Evolutionary conservation across 192 early-diverging fungal genomes (phyloP), one percentile per base, ranked within the genome.

Genomic region (Chytriomyces sp.): DNA sequence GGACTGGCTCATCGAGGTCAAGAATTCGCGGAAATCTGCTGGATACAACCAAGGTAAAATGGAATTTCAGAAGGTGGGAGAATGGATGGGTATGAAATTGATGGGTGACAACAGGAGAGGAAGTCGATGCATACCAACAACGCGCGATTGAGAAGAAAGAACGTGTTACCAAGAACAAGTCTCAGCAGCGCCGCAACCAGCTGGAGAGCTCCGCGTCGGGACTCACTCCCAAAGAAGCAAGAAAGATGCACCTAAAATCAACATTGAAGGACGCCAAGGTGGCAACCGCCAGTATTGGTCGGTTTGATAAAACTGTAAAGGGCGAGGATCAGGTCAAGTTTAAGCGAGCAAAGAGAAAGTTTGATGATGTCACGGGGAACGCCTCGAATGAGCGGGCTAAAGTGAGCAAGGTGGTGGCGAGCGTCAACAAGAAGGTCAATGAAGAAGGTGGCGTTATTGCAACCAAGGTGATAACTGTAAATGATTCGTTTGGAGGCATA

Each of bases 1-100:
- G 66, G 94, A 94, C 77, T 99, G 98, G 98, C 75, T 96, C 69
- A 91, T 95, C 52, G 94, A 96, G 80, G 94, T 99, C 1, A 57
- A 57, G 39, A 70, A 70, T 38, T 59, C 68, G n/a, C 76, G 81
- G 32, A 85, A 88, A 57, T 85, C 81, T 26, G 82, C 79, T 84
- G 65, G 59, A 49, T 28, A n/a, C 44, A 22, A 49, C 22, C 44
- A 49, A 49, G 44, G 44, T 49, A 49, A 49, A 49, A 2, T 49
- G 44, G 44, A 0, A n/a, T 49, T 10, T 14, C 10, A 17, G 25
- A 25, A 10, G 26, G 58, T 14, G 12, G 10, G 10, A 10, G 10
- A 10, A 14, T 22, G 10, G 22, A 10, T 25, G 25, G 10, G 10
- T n/a, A 14, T 49, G 44, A 10, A 14, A 49, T n/a, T 14, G 44